These are phyloP conservation scores for Suillus discolor DNA, from an alignment of 768 basidiomycete species.

Conservation along the genomic window DNA sequence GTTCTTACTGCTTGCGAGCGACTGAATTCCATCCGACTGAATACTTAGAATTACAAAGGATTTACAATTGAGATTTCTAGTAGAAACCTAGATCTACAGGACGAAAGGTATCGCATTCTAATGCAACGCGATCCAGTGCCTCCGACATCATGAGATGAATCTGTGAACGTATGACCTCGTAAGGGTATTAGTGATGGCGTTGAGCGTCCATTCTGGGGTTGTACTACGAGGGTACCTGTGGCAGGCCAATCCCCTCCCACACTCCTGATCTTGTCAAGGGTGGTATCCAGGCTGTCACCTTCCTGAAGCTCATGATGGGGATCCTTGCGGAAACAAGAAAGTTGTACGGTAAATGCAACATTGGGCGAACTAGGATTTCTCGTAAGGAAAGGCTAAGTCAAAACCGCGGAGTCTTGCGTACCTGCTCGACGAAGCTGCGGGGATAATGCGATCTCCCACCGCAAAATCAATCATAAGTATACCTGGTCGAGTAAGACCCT, in stretches of 20 bases:
- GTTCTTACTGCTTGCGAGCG: neutral
- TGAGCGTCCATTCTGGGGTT: constrained; percentile 9
- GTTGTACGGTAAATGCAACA: constrained; percentile 10
- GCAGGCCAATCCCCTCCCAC: constrained; percentile 42
- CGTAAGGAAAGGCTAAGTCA: neutral
- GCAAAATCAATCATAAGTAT: constrained; percentile 25
- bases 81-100: neutral
- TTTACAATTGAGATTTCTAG: neutral
- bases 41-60: neutral
- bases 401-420: neutral
- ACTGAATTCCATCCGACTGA: neutral
- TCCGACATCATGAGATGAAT: neutral
- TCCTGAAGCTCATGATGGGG: neutral
- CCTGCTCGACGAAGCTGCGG: constrained; percentile 2
- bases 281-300: neutral
- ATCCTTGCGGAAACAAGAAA: constrained; percentile 23
- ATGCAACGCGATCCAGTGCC: neutral
- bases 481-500: constrained; percentile 21
- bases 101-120: neutral
- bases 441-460: constrained; percentile 24
- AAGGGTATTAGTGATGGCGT: neutral
- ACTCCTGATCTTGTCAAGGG: constrained; percentile 10
- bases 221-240: constrained; percentile 46
- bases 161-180: neutral
- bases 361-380: neutral